Evolutionary conservation across 2,329 filamentous ascomycete species (phyloP).

Genomic region (Incumbomyces delicatus): DNA sequence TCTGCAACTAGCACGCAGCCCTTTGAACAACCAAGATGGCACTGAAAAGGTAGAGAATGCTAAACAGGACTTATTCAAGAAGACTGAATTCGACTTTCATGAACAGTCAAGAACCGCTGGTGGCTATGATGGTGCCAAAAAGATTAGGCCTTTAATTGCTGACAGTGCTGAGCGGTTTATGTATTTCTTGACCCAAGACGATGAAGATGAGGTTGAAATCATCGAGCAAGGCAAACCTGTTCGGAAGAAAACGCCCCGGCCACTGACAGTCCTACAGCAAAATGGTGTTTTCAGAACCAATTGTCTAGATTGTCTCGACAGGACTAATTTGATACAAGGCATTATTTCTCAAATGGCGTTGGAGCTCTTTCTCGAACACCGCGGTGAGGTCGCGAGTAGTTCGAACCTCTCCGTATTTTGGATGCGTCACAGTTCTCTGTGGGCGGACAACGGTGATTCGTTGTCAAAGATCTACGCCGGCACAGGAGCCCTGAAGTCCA

Average conservation of each 20-base stretch:
- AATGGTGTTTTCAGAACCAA: constrained; percentile 94
- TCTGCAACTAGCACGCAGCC: constrained; percentile 63
- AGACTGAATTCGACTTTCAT: constrained; percentile 93
- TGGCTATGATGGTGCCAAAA: constrained; percentile 83
- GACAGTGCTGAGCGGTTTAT: constrained; percentile 76
- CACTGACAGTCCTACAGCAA: constrained; percentile 71
- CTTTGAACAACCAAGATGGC: constrained; percentile 49
- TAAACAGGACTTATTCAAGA: constrained; percentile 65
- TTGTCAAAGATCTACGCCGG: constrained; percentile 93
- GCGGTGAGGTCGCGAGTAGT: constrained; percentile 52
- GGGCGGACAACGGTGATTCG: constrained; percentile 95
- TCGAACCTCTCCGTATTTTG: constrained; percentile 60
- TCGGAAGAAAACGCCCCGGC: constrained; percentile 25
- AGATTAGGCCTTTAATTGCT: constrained; percentile 70
- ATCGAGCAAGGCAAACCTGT: constrained; percentile 30
- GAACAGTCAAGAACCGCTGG: constrained; percentile 78
- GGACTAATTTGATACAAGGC: constrained; percentile 92
- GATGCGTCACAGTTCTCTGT: constrained; percentile 82
- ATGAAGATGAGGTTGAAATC: constrained; percentile 35
- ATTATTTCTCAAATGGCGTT: constrained; percentile 91
- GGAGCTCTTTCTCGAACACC: constrained; percentile 69
- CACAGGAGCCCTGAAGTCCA: constrained; percentile 89
- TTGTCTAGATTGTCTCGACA: constrained; percentile 88
- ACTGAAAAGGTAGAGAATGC: constrained; percentile 43
- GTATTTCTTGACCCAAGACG: constrained; percentile 77